Percentiles rank a stretch among this genome's conserved stretches.
These are phyloP conservation scores for Ligustrum vulgare DNA, from an alignment of 257 asterid genomes.

Conservation along the genomic window DNA sequence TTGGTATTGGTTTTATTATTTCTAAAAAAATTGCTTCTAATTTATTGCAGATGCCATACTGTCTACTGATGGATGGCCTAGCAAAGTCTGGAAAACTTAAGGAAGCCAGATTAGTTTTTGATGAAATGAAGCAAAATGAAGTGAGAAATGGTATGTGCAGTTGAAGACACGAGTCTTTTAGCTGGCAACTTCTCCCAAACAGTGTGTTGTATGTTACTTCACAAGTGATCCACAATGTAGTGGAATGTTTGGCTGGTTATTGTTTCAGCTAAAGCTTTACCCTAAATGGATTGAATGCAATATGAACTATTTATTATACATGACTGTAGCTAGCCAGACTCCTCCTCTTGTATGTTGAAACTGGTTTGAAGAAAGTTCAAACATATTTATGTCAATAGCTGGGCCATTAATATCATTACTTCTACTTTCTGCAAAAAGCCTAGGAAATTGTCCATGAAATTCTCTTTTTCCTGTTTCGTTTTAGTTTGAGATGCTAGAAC, in stretches of 20 bases:
- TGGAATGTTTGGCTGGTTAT: neutral
- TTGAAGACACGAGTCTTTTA: constrained; percentile 11
- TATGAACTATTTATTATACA: neutral
- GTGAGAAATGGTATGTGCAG: constrained; percentile 69
- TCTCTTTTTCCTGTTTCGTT: neutral
- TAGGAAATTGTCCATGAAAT: neutral
- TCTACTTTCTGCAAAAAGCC: neutral
- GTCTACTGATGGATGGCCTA: constrained; percentile 93
- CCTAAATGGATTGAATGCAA: constrained; percentile 14
- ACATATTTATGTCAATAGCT: neutral
- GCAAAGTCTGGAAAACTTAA: constrained; percentile 70
- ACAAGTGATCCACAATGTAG: constrained; percentile 3
- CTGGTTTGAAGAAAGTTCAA: neutral
- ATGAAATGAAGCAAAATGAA: constrained; percentile 72
- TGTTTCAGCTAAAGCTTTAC: constrained; percentile 1
- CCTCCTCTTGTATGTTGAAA: constrained; percentile 10
- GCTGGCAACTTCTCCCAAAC: constrained; percentile 5
- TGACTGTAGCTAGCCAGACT: neutral
- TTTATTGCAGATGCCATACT: constrained; percentile 81
- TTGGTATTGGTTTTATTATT: neutral
- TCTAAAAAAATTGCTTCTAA: neutral
- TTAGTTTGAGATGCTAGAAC: constrained; percentile 14
- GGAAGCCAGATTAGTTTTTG: constrained; percentile 82
- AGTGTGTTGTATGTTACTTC: constrained; percentile 2
- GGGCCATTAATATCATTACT: neutral